Conservation (phyloP, 768 basidiomycete genomes). For the Suillus bovinus region DNA sequence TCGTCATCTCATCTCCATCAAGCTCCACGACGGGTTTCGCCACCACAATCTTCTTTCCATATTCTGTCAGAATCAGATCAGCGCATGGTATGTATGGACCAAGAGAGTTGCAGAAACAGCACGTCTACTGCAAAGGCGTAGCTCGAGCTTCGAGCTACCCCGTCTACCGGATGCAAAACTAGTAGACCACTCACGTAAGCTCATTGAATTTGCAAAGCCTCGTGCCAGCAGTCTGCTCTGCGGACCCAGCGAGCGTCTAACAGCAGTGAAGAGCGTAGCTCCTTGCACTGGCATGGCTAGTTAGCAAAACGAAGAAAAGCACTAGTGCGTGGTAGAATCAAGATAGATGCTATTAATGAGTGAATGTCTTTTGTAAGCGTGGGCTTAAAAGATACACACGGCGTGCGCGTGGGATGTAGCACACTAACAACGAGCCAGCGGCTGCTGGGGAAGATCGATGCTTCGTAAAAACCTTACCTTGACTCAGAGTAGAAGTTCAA, state of each 20-base stretch:
- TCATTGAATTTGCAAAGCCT: constrained; percentile 29
- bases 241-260: constrained; percentile 27
- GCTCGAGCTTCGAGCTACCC: not conserved
- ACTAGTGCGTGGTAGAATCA: constrained; percentile 8
- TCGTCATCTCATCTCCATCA: constrained; percentile 98
- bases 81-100: not conserved
- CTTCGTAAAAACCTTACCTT: constrained; percentile 6
- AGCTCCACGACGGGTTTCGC: constrained; percentile 91
- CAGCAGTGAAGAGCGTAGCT: constrained; percentile 22
- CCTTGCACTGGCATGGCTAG: constrained; percentile 19
- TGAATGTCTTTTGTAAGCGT: constrained; percentile 16
- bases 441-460: constrained; percentile 1
- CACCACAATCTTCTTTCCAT: constrained; percentile 66
- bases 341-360: not conserved
- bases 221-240: constrained; percentile 22
- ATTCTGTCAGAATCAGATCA: constrained; percentile 20
- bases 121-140: not conserved
- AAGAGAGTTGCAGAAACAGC: not conserved
- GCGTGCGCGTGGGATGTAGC: constrained; percentile 25
- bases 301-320: constrained; percentile 17
- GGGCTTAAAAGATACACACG: constrained; percentile 19
- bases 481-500: not conserved
- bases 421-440: not conserved
- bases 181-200: constrained; percentile 29
- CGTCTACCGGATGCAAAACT: not conserved